phyloP scores from a whole-genome alignment of 768 basidiomycete species.

The Imleria badia region DNA sequence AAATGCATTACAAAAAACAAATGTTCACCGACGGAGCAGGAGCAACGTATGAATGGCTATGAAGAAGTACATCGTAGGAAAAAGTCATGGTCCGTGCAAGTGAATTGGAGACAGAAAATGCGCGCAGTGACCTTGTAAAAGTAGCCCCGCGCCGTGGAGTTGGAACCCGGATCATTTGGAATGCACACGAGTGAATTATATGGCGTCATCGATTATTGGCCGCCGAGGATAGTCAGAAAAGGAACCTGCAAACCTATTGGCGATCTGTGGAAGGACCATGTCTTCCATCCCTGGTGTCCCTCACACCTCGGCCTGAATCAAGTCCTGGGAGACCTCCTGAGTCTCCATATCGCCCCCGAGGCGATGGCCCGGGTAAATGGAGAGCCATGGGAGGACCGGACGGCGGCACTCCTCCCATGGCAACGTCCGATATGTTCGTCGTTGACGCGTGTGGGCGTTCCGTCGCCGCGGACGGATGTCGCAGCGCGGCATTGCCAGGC shows the following conservation, averaged over 20 bases:
- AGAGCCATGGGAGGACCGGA: conserved; percentile 31
- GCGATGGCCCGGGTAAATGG: conserved; percentile 33
- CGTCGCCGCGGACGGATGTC: conserved; percentile 31
- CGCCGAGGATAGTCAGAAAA: neutral
- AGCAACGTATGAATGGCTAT: conserved; percentile 7
- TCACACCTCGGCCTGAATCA: conserved; percentile 36
- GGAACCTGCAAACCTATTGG: conserved; percentile 11
- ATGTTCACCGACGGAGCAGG: conserved; percentile 7
- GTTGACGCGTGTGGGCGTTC: conserved; percentile 26
- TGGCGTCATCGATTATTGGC: neutral
- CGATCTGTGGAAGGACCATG: conserved; percentile 31
- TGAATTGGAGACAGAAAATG: conserved; percentile 7
- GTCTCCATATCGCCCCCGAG: conserved; percentile 38
- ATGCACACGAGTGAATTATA: conserved; percentile 1
- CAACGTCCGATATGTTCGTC: conserved; percentile 23
- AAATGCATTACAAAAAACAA: conserved; percentile 16
- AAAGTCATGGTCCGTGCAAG: conserved; percentile 23
- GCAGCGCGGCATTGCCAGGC: conserved; percentile 41
- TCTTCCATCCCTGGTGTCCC: conserved; percentile 31
- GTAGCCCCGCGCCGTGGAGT: conserved; percentile 15
- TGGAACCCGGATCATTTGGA: conserved; percentile 15
- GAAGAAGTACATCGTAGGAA: conserved; percentile 4
- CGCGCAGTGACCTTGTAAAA: neutral
- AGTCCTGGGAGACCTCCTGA: conserved; percentile 24
- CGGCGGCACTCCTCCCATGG: conserved; percentile 27